These are phyloP conservation scores for Botrytis byssoidea DNA, from an alignment of 2,329 filamentous ascomycete species.

Conservation along the genomic window DNA sequence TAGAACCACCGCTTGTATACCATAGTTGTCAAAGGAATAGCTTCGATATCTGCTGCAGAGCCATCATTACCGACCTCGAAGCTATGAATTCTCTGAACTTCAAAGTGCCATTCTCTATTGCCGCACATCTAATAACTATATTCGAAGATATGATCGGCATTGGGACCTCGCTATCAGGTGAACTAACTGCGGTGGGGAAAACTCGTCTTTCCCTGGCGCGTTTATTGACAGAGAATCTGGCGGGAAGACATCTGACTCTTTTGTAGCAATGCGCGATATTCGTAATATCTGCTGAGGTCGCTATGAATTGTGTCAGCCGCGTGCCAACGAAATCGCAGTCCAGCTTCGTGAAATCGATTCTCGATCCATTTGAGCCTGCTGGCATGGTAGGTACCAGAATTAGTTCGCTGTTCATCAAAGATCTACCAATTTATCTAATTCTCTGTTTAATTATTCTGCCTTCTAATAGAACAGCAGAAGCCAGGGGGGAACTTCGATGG, in stretches of 20 bases:
- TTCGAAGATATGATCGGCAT: not conserved
- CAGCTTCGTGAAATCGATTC: not conserved
- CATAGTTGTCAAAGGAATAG: accelerated
- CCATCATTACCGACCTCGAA: not conserved
- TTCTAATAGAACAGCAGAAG: too few species aligned
- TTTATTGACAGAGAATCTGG: not conserved
- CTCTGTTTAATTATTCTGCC: not conserved
- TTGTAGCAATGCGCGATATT: not conserved
- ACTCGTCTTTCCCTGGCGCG: not conserved
- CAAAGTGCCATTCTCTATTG: not conserved
- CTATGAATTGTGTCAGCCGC: not conserved
- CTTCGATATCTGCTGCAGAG: not conserved
- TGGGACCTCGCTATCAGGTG: not conserved
- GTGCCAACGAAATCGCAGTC: not conserved
- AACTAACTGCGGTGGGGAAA: not conserved
- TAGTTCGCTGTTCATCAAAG: not conserved
- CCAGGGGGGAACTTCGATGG: too few species aligned
- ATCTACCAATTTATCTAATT: too few species aligned
- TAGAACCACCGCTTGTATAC: not conserved
- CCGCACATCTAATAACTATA: not conserved
- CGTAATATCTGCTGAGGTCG: not conserved
- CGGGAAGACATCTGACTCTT: not conserved
- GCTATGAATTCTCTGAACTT: not conserved
- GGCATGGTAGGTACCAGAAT: not conserved
- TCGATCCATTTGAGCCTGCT: not conserved